Evolutionary conservation across 2,329 filamentous ascomycete species (phyloP), one percentile per base, ranked within the genome.

Genomic region (Beauveria pseudobassiana): DNA sequence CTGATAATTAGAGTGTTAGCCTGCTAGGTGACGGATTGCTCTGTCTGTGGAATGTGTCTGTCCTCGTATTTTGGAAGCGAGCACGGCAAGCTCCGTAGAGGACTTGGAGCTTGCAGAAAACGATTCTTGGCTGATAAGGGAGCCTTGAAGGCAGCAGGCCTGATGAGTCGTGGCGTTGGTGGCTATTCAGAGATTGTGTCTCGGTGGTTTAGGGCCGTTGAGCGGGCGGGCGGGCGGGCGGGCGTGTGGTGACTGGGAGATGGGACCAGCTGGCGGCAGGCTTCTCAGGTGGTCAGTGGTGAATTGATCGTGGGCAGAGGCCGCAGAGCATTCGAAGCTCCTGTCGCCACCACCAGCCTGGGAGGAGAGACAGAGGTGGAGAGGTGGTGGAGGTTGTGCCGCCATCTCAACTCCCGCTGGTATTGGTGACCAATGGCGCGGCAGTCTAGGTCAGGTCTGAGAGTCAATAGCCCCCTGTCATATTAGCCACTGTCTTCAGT

Each of bases 301-400:
- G 9, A 28, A 10, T 34, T 18, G 30, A 52, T 52, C 38, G 50
- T 12, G 24, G 26, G 18, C 30, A 46, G 26, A 8, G 38, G 28
- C 34, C 24, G 45, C 24, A 49, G 45, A 34, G 26, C 9, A 22
- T 43, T 57, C 24, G 46, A 28, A 62, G 40, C 49, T 48, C 49
- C 26, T 52, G 28, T 61, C 59, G 43, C 51, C 51, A 48, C 50
- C 59, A 16, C 16, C 34, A 24, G 40, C 28, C 16, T 51, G 53
- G 53, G 61, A 63, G 56, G 61, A 63, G 61, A 63, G 61, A 63
- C 61, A 63, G 60, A 45, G 56, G 61, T 63, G 61, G 61, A 59
- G 61, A 59, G 61, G 20, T 12, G 9, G 48, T 56, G 59, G 61
- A 57, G 60, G 50, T 46, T 38, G 51, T 51, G 50, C 50, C 53